Percentiles rank a stretch among this genome's conserved stretches.
phyloP scores from a whole-genome alignment of 208 protist species.

The Acanthamoeba sp. region DNA sequence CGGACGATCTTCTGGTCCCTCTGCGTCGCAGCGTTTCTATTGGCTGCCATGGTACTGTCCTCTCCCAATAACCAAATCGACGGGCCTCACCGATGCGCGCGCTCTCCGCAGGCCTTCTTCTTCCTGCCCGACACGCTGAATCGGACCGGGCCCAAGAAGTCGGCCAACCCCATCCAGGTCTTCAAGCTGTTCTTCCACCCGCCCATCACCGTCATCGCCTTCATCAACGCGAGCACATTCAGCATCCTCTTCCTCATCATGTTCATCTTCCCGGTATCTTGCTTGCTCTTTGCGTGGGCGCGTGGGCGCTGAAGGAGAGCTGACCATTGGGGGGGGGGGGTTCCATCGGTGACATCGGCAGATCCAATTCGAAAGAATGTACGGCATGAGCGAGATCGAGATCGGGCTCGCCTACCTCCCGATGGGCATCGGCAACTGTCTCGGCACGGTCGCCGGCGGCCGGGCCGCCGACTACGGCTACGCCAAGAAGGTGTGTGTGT shows the following conservation, averaged over 20 bases:
- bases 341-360: not conserved
- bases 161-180: not conserved
- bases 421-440: not conserved
- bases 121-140: slow-evolving; percentile 35
- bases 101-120: not conserved
- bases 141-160: not conserved
- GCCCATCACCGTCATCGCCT: not conserved
- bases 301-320: not conserved
- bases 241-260: slow-evolving; percentile 15
- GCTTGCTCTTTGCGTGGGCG: not conserved
- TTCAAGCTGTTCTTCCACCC: slow-evolving; percentile 16
- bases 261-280: slow-evolving; percentile 28
- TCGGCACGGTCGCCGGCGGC: not conserved
- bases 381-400: not conserved
- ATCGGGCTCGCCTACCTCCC: slow-evolving; percentile 31
- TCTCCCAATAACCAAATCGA: not conserved
- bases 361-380: slow-evolving; percentile 14
- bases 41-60: not conserved
- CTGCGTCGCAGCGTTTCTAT: not conserved
- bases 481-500: not conserved
- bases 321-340: not conserved
- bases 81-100: not conserved
- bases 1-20: slow-evolving; percentile 25
- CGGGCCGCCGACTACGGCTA: not conserved
- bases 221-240: not conserved